A percentile compares a stretch with the other conserved stretches of the same genome.
Evolutionary conservation across 768 basidiomycete genomes (phyloP).

Genomic region (Naganishia vaughanmartiniae): DNA sequence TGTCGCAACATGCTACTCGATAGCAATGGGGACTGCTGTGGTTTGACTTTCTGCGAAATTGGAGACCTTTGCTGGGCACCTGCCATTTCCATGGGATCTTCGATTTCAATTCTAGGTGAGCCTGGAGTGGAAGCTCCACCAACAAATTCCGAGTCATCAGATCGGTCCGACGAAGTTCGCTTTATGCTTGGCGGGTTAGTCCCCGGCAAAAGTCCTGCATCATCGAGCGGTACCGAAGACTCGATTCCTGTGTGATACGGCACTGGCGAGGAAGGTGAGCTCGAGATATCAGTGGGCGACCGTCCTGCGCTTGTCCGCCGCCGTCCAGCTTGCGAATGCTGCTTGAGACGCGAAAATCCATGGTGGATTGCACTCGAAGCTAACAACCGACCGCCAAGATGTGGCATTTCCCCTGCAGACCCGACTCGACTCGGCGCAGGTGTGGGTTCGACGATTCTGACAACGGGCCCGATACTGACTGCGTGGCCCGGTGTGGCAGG

Average conservation of each 20-base stretch:
- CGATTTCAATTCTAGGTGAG: constrained; percentile 23
- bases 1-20: constrained; percentile 18
- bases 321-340: not conserved
- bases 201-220: not conserved
- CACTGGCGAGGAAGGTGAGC: not conserved
- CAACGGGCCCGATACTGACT: constrained; percentile 21
- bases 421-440: constrained; percentile 49
- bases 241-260: not conserved
- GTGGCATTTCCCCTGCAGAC: constrained; percentile 27
- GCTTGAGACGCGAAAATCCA: constrained; percentile 2
- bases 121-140: constrained; percentile 5
- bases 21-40: not conserved
- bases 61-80: not conserved
- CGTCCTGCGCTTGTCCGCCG: not conserved
- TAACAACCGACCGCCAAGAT: constrained; percentile 34
- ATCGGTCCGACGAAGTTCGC: constrained; percentile 11
- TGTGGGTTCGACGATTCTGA: constrained; percentile 45
- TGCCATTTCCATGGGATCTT: constrained; percentile 23
- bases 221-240: not conserved
- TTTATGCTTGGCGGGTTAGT: not conserved
- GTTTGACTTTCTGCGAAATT: not conserved
- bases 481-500: not conserved
- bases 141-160: not conserved
- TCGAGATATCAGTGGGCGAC: not conserved
- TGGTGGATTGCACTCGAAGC: constrained; percentile 36